Evolutionary conservation across 129 eudicot species (phyloP).

Genomic region (Flaveria trinervia): DNA sequence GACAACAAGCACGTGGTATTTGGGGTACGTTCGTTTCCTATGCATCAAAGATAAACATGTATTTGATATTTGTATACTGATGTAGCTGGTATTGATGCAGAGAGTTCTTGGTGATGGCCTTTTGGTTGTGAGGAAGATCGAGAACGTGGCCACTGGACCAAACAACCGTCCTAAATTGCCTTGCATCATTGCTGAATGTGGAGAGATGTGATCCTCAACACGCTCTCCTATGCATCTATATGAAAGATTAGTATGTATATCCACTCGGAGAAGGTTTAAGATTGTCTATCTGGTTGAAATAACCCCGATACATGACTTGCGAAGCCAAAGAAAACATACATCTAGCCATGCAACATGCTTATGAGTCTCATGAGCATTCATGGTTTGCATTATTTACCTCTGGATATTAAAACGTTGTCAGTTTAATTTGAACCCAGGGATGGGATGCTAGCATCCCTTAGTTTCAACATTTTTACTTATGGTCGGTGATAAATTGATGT

Average conservation of each 20-base stretch:
- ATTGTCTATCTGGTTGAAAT: neutral
- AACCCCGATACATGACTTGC: neutral
- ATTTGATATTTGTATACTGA: constrained; percentile 12
- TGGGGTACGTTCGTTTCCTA: constrained; percentile 65
- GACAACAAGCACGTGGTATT: constrained; percentile 98
- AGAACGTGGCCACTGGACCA: constrained; percentile 85
- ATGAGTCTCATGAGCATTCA: neutral
- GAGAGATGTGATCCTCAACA: constrained; percentile 65
- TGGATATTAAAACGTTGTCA: neutral
- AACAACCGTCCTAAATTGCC: constrained; percentile 86
- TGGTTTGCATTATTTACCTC: neutral
- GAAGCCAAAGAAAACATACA: constrained; percentile 5
- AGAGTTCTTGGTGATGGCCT: constrained; percentile 94
- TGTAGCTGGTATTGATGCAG: constrained; percentile 48
- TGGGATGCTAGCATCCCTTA: neutral
- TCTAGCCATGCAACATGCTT: neutral
- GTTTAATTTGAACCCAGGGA: neutral
- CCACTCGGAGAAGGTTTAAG: neutral
- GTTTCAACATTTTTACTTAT: neutral
- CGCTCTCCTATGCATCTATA: neutral
- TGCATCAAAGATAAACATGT: neutral
- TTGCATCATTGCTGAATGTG: constrained; percentile 83
- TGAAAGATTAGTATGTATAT: neutral
- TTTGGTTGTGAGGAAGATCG: constrained; percentile 83
- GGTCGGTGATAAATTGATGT: neutral